phyloP scores from a whole-genome alignment of 106 monocot species.

The Xerophyta viscosa region DNA sequence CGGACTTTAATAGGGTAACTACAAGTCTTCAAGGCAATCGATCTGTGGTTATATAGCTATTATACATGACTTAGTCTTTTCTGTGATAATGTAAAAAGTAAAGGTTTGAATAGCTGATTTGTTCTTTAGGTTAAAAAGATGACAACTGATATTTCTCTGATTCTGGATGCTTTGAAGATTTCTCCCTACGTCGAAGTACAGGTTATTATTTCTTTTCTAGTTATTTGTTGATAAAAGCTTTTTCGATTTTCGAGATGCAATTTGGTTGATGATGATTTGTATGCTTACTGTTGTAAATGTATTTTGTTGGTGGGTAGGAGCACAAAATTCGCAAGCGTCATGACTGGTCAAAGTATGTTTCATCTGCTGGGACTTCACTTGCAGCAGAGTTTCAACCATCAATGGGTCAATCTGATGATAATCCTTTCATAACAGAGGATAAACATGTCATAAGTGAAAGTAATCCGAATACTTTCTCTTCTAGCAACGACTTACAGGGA shows the following conservation, averaged over 20 bases:
- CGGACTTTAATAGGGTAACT: slow-evolving; percentile 82
- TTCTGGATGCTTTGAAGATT: slow-evolving; percentile 66
- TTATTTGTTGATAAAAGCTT: neutral
- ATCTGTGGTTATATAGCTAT: neutral
- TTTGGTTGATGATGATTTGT: neutral
- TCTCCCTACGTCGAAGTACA: slow-evolving; percentile 74
- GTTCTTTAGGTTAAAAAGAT: slow-evolving; percentile 63
- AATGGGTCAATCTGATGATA: slow-evolving; percentile 9
- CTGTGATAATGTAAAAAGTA: no score
- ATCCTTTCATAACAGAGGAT: neutral
- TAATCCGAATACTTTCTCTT: neutral
- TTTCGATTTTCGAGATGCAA: neutral
- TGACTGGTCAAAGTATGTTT: slow-evolving; percentile 69
- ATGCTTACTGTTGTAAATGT: neutral
- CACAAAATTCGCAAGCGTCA: slow-evolving; percentile 61
- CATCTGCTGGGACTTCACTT: neutral
- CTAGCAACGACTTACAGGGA: slow-evolving; percentile 3
- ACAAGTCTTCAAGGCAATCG: neutral
- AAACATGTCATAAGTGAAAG: slow-evolving; percentile 7
- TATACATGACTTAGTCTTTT: no score
- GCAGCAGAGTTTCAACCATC: slow-evolving; percentile 15
- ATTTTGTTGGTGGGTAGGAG: slow-evolving; percentile 27
- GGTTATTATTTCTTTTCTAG: slow-evolving; percentile 22
- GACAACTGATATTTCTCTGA: slow-evolving; percentile 61
- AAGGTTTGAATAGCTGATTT: slow-evolving; percentile 4